phyloP scores from a whole-genome alignment of 108 stramenopile genomes.

The Stephanodiscus triporus region DNA sequence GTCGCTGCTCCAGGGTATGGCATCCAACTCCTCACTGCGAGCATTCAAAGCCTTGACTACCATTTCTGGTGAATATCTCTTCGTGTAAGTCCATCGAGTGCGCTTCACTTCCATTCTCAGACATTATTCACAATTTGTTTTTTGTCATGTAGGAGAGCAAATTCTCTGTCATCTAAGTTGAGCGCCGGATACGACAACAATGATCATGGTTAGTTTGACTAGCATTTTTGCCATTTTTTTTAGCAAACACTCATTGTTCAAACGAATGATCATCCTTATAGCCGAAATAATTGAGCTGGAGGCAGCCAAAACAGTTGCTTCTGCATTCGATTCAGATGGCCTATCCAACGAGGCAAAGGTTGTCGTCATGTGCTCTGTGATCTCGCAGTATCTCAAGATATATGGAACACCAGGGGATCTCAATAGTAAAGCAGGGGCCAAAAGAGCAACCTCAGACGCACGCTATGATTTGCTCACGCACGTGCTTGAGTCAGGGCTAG shows the following conservation, averaged over 20 bases:
- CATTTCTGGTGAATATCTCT: constrained; percentile 48
- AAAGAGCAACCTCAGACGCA: constrained; percentile 21
- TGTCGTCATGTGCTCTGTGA: constrained; percentile 54
- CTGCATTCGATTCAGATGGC: constrained; percentile 47
- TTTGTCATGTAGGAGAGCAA: constrained; percentile 14
- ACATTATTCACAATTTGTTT: neutral
- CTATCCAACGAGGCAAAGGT: constrained; percentile 51
- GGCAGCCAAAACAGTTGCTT: constrained; percentile 58
- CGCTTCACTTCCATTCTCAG: neutral
- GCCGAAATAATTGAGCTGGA: constrained; percentile 62
- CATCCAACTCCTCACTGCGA: constrained; percentile 60
- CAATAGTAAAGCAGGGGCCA: neutral
- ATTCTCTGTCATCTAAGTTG: constrained; percentile 14
- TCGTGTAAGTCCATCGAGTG: constrained; percentile 19
- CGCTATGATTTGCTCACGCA: constrained; percentile 58
- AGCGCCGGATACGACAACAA: constrained; percentile 7
- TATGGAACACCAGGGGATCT: constrained; percentile 25
- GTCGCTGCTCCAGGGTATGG: constrained; percentile 71
- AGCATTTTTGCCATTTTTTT: neutral
- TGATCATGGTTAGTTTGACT: constrained; percentile 6
- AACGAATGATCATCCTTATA: neutral
- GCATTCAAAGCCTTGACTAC: constrained; percentile 58
- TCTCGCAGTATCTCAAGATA: constrained; percentile 48
- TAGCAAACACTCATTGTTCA: neutral
- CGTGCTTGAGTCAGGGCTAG: constrained; percentile 54